A percentile compares a stretch with the other conserved stretches of the same genome.
phyloP scores from a whole-genome alignment of 2,329 filamentous ascomycete genomes.

The Lecanicillium sp. region DNA sequence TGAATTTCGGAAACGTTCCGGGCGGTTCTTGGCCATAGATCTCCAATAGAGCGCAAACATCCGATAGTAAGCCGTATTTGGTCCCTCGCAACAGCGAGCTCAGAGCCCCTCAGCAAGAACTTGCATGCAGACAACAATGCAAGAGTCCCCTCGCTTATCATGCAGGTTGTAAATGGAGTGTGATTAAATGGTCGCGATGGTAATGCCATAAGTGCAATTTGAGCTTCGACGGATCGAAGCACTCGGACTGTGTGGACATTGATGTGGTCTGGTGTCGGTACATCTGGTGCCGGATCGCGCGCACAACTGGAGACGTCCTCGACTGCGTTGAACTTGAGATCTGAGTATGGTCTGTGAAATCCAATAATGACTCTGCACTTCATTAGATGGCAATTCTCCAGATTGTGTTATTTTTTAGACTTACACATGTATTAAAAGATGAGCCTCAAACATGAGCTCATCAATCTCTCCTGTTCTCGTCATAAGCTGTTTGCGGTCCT shows the following conservation, averaged over 20 bases:
- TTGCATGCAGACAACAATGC: slow-evolving; percentile 28
- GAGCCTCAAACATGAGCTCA: slow-evolving; percentile 21
- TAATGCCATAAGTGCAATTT: slow-evolving; percentile 28
- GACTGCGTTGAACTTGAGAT: slow-evolving; percentile 26
- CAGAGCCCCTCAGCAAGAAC: slow-evolving; percentile 21
- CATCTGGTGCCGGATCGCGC: slow-evolving; percentile 12
- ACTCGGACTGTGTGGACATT: slow-evolving; percentile 31
- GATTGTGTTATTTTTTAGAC: neutral
- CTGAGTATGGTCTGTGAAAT: slow-evolving; percentile 29
- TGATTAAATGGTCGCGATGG: slow-evolving; percentile 25
- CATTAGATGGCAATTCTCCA: neutral
- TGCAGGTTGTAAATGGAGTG: slow-evolving; percentile 31
- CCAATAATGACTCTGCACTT: slow-evolving; percentile 25
- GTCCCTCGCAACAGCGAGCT: slow-evolving; percentile 26
- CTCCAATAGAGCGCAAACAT: slow-evolving; percentile 26
- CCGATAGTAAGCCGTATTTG: slow-evolving; percentile 34
- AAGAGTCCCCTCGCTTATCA: slow-evolving; percentile 29
- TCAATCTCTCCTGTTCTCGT: slow-evolving; percentile 18
- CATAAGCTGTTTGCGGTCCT: slow-evolving; percentile 23
- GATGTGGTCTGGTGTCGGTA: slow-evolving; percentile 12
- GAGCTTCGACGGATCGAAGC: slow-evolving; percentile 26
- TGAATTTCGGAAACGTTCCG: slow-evolving; percentile 30
- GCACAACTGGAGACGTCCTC: slow-evolving; percentile 30
- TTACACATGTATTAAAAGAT: slow-evolving; percentile 17
- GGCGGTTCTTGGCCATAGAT: slow-evolving; percentile 27